Evolutionary conservation across 192 early-diverging fungal genomes (phyloP), one percentile per base, ranked within the genome.

Genomic region (Diversispora eburnea): DNA sequence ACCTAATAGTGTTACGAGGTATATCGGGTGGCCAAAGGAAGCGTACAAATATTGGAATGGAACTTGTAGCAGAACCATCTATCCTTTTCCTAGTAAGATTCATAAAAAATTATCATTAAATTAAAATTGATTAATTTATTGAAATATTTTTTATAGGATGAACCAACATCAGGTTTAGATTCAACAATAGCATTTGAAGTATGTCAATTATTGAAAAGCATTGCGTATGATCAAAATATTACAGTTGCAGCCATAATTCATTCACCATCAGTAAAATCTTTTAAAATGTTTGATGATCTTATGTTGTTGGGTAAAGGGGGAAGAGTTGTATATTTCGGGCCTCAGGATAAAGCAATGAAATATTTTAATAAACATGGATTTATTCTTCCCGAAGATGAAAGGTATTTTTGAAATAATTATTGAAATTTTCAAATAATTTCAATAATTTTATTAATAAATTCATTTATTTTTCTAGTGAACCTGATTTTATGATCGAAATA

Each of bases 1-100:
- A 20, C 17, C 5, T 48, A 9, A 49, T 88, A 67, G 87, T 79
- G n/a, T 61, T 63, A 22, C 78, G 91, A 54, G 91, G 91, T 43
- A 86, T 92, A 39, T 89, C 86, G 15, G 91, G 91, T 74, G 90
- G 90, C 17, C 90, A 92, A 58, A 76, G 91, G 3, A 92, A 92
- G 74, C 83, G 91, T 7, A 90, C 91, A 59, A 91, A 91, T 70
- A 91, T 92, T 75, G 91, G 90, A 10, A 91, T 92, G 88, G 91
- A 92, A 58, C 69, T 85, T 1, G 83, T 83, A 0, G 78, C 78
- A 1, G 76, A 87, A 55, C 90, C 90, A 5, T 82, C 79, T 52
- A 81, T 89, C 19, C 78, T 91, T 55, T 89, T 91, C 70, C 72
- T 88, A 4, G 64, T 49, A 51, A 49, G 8, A 20, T 0, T 42